Percentiles rank a stretch among this genome's conserved stretches.
These are phyloP conservation scores for Lycium barbarum DNA, from an alignment of 257 asterid genomes.

Conservation along the genomic window DNA sequence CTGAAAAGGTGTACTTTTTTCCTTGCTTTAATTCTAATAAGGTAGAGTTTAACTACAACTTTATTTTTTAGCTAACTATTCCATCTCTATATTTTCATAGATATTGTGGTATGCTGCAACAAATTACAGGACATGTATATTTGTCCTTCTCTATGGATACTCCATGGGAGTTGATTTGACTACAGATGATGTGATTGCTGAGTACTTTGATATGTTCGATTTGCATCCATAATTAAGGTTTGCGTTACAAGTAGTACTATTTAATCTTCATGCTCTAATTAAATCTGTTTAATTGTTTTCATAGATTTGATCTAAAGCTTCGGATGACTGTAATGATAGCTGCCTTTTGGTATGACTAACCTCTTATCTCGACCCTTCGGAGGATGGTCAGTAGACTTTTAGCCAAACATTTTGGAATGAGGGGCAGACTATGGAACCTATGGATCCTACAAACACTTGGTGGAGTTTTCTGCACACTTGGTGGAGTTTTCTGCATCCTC, in stretches of 20 bases:
- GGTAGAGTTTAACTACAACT: neutral
- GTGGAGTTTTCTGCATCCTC: constrained; percentile 58
- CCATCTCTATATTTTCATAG: too few relatives aligned
- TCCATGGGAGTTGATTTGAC: too few relatives aligned
- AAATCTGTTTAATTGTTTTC: too few relatives aligned
- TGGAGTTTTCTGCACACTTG: too few relatives aligned
- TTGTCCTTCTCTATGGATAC: too few relatives aligned
- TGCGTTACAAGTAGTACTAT: neutral
- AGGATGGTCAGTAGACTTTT: constrained; percentile 51
- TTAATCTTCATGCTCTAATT: neutral
- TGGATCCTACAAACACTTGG: constrained; percentile 61
- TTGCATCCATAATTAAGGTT: neutral
- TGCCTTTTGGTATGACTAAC: constrained; percentile 34
- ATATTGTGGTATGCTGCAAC: too few relatives aligned
- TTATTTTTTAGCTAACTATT: neutral
- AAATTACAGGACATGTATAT: too few relatives aligned
- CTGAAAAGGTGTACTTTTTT: constrained; percentile 64
- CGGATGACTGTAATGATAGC: neutral
- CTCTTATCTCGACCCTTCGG: constrained; percentile 57
- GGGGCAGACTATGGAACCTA: constrained; percentile 64
- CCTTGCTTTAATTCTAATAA: neutral
- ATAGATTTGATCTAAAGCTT: neutral
- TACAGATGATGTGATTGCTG: too few relatives aligned
- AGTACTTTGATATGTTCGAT: neutral
- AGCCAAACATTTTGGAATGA: constrained; percentile 56